Evolutionary conservation across 176 grass and related monocot species (phyloP).

Genomic region (Oryza meridionalis): DNA sequence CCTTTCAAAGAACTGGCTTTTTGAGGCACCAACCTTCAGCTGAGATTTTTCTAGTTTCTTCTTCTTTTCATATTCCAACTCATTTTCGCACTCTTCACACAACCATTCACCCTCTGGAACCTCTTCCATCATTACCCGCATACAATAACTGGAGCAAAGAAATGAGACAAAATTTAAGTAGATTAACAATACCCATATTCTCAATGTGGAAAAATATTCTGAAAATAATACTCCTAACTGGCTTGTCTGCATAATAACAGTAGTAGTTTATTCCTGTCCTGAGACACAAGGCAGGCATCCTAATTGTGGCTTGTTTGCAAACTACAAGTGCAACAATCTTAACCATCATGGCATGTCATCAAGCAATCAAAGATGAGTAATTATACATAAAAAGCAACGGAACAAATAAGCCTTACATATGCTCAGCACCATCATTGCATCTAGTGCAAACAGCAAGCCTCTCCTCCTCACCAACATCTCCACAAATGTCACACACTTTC

Average conservation of each 20-base stretch:
- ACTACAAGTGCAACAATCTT: constrained; percentile 1
- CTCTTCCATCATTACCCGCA: constrained; percentile 72
- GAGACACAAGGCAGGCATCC: constrained; percentile 1
- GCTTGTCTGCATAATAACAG: too few relatives aligned
- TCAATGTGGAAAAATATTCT: constrained; percentile 10
- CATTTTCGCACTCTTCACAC: constrained; percentile 92
- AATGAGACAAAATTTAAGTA: constrained; percentile 34
- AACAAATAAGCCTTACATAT: constrained; percentile 66
- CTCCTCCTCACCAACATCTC: constrained; percentile 89
- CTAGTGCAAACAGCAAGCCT: constrained; percentile 80
- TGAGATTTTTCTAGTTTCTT: constrained; percentile 48
- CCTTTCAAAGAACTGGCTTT: constrained; percentile 39
- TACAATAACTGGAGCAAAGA: constrained; percentile 81
- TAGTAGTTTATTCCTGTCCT: background rate
- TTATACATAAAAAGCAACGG: constrained; percentile 3
- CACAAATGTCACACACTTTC: constrained; percentile 97
- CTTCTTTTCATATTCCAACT: constrained; percentile 59
- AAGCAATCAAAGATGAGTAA: background rate
- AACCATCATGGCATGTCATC: background rate
- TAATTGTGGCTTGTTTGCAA: constrained; percentile 15
- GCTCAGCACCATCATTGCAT: constrained; percentile 96
- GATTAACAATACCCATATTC: constrained; percentile 11
- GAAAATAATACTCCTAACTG: background rate
- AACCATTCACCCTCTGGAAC: constrained; percentile 87
- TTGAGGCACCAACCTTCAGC: constrained; percentile 42